Evolutionary conservation across 257 asterid genomes (phyloP), one percentile per base, ranked within the genome.

Genomic region (Solanum stenotomum): DNA sequence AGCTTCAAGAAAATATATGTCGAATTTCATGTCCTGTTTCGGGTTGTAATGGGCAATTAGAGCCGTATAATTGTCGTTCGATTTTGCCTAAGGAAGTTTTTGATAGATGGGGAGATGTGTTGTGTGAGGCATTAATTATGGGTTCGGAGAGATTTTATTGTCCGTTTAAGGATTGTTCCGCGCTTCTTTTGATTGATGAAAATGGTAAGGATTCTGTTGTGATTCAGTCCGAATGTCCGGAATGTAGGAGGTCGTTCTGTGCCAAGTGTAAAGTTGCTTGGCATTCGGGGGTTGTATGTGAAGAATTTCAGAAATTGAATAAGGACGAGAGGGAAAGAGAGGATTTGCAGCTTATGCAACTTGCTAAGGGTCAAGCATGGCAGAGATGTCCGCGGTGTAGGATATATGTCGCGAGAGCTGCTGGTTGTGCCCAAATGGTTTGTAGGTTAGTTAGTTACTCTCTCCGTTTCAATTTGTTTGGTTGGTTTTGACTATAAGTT

Each of bases 21-120:
- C 5, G 13, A 5, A 90, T 95, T 16, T 81, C 34, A 2, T 94
- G 98, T 87, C 98, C 98, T 22, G 92, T 86, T 65, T 29, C 87
- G 3, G 92, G 90, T 5, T 95, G 98, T 88, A 34, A 33, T 1
- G 98, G 96, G 5, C n/a, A 70, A 22, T 84, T 95, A 20, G 98
- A 94, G 88, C 97, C 95, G 8, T 88, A 92, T 5, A 86, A 91
- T 23, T 95, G 98, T 86, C 94, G 93, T 29, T 83, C 91, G 1
- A 91, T 95, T 23, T 90, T 94, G 83, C 95, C 98, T 6, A 85
- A 89, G 61, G 76, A 90, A 46, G 97, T 95, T n/a, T 92, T 95
- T 46, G 97, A 93, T 63, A 85, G 96, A 89, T 95, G 98, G 98
- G 95, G 96, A 2, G 96, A 93, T 31, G 98, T 91, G 1, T 87